A percentile compares a stretch with the other conserved stretches of the same genome.
Evolutionary conservation across 1,284 basidiomycete species (phyloP).

Genomic region (Ceratobasidium papillatum): DNA sequence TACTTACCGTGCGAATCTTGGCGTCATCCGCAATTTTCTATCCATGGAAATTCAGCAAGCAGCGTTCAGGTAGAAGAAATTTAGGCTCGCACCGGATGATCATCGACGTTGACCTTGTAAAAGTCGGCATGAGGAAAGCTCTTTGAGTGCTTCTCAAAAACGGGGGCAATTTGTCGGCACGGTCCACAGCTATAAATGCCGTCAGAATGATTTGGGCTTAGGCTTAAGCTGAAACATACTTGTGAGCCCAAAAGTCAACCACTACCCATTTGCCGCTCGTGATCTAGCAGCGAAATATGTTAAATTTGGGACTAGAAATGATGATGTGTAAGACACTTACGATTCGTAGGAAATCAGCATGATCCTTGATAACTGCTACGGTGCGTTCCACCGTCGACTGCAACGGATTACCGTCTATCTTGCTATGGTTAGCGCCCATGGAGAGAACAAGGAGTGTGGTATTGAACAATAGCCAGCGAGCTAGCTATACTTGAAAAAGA

Average conservation of each 20-base stretch:
- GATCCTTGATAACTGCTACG: constrained; percentile 29
- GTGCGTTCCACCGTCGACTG: constrained; percentile 34
- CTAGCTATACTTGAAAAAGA: constrained; percentile 4
- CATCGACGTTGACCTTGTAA: constrained; percentile 40
- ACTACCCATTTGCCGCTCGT: constrained; percentile 31
- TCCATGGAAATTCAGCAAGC: constrained; percentile 40
- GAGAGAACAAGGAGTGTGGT: constrained; percentile 23
- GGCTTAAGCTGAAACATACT: not conserved
- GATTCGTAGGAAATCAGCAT: constrained; percentile 24
- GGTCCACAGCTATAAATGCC: constrained; percentile 17
- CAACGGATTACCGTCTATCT: constrained; percentile 26
- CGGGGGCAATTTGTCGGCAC: constrained; percentile 40
- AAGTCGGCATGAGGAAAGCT: constrained; percentile 40
- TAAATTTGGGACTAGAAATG: not conserved
- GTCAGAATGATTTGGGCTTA: not conserved
- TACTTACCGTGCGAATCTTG: constrained; percentile 66
- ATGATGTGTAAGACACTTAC: not conserved
- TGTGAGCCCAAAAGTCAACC: constrained; percentile 38
- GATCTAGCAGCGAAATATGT: not conserved
- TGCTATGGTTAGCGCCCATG: constrained; percentile 34
- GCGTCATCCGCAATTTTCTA: constrained; percentile 67
- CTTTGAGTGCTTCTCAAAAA: constrained; percentile 34
- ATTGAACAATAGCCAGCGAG: not conserved
- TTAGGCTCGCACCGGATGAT: constrained; percentile 23
- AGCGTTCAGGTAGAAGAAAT: not conserved